phyloP scores from a whole-genome alignment of 345 rosid species.

The Salix caprea region DNA sequence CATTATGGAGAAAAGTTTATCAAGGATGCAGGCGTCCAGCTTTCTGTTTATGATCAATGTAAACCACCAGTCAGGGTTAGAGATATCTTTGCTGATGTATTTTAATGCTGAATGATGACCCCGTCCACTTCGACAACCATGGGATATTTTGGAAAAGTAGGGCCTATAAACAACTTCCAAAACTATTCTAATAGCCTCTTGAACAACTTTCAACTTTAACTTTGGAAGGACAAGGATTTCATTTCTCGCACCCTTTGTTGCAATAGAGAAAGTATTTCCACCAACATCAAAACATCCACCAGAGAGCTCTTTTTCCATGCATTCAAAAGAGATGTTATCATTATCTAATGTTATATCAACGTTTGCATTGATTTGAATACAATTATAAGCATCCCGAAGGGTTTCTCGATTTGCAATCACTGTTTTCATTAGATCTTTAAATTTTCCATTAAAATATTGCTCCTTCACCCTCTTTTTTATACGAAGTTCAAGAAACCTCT shows the following conservation, averaged over 20 bases:
- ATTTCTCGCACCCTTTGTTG: conserved; percentile 51
- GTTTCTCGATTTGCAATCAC: conserved; percentile 66
- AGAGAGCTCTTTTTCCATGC: conserved; percentile 56
- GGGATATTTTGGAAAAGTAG: conserved; percentile 74
- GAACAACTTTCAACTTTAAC: conserved; percentile 54
- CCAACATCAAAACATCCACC: conserved; percentile 54
- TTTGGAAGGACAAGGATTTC: conserved; percentile 77
- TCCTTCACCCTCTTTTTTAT: conserved; percentile 79
- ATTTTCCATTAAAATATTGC: conserved; percentile 61
- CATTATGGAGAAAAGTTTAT: conserved; percentile 55
- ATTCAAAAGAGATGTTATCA: conserved; percentile 38
- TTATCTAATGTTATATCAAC: conserved; percentile 31
- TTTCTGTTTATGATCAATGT: conserved; percentile 50
- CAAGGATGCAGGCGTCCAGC: conserved; percentile 42
- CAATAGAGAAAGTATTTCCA: conserved; percentile 47
- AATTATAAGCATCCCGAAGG: conserved; percentile 64
- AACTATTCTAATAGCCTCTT: conserved; percentile 76
- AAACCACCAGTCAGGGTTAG: conserved; percentile 83
- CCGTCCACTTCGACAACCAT: conserved; percentile 88
- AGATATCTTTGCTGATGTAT: conserved; percentile 57
- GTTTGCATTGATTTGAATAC: conserved; percentile 60
- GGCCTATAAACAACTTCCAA: conserved; percentile 80
- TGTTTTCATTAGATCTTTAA: conserved; percentile 42
- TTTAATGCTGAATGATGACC: conserved; percentile 64
- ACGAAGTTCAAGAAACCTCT: conserved; percentile 59